Conservation (phyloP, 805 yeast genomes). For the Candida ponderosae region DNA sequence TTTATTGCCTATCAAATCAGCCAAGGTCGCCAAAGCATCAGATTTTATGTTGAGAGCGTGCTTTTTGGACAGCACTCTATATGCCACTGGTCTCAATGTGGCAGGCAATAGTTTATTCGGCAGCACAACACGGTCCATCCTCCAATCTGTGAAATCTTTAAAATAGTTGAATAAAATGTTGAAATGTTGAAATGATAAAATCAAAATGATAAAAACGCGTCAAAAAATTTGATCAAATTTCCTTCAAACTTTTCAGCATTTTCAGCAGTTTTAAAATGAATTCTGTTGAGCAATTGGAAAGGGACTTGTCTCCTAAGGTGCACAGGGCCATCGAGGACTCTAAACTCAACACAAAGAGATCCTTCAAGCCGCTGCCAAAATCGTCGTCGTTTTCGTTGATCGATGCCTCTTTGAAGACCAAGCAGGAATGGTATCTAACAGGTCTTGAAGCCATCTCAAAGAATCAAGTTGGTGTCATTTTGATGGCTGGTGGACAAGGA, state of each 20-base stretch:
- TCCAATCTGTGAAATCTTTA: no score
- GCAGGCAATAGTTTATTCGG: slow-evolving; percentile 78
- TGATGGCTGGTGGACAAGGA: slow-evolving; percentile 99
- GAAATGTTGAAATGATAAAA: no score
- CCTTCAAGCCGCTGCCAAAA: slow-evolving; percentile 41
- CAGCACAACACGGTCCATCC: slow-evolving; percentile 36
- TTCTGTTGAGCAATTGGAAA: background rate
- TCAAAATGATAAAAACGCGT: no score
- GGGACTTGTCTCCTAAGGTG: background rate
- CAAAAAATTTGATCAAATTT: no score
- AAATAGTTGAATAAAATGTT: no score
- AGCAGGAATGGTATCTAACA: slow-evolving; percentile 15
- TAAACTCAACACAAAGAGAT: slow-evolving; percentile 17
- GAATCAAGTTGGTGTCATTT: slow-evolving; percentile 78
- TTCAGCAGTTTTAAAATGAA: slow-evolving; percentile 27
- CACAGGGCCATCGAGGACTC: slow-evolving; percentile 33
- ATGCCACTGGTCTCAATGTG: slow-evolving; percentile 85
- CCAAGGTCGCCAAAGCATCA: slow-evolving; percentile 65
- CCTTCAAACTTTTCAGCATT: no score
- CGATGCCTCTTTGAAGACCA: slow-evolving; percentile 18
- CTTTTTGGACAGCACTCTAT: slow-evolving; percentile 82
- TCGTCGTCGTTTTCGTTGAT: slow-evolving; percentile 42
- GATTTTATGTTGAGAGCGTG: slow-evolving; percentile 88
- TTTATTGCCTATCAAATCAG: slow-evolving; percentile 65
- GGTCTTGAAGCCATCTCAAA: slow-evolving; percentile 66